Conservation (phyloP, 192 early-diverging fungal genomes). For the Glomus cerebriforme region DNA sequence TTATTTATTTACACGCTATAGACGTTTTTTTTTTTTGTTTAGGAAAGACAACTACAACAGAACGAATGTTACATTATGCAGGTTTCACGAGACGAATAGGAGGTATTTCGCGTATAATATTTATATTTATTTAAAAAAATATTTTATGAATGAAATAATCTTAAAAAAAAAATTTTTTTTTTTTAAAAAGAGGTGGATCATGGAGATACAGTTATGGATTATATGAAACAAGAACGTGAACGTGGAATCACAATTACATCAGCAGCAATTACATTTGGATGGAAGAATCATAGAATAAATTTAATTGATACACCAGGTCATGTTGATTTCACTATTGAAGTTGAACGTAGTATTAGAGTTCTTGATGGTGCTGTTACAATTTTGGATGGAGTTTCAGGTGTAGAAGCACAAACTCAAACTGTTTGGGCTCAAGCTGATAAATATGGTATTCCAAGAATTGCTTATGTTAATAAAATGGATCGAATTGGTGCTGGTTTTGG, state of each 20-base stretch:
- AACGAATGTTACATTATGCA: constrained; percentile 95
- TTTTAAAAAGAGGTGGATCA: constrained; percentile 73
- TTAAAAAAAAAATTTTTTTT: neutral
- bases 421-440: constrained; percentile 89
- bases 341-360: constrained; percentile 86
- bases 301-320: constrained; percentile 97
- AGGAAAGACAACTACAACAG: constrained; percentile 94
- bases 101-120: constrained; percentile 49
- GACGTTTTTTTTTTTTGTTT: neutral
- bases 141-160: neutral
- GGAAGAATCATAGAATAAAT: constrained; percentile 64
- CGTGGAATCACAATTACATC: constrained; percentile 94
- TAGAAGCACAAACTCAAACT: constrained; percentile 96
- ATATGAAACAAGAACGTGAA: constrained; percentile 82
- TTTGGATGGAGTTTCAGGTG: constrained; percentile 93
- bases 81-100: constrained; percentile 88
- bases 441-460: constrained; percentile 79
- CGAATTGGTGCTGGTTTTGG: constrained; percentile 73
- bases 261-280: constrained; percentile 71
- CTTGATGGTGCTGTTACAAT: constrained; percentile 94
- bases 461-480: constrained; percentile 98
- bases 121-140: neutral
- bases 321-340: constrained; percentile 95
- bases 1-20: constrained; percentile 8
- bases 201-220: constrained; percentile 96